Evolutionary conservation across 345 rosid genomes (phyloP).

Genomic region (Gynandropsis gynandra): DNA sequence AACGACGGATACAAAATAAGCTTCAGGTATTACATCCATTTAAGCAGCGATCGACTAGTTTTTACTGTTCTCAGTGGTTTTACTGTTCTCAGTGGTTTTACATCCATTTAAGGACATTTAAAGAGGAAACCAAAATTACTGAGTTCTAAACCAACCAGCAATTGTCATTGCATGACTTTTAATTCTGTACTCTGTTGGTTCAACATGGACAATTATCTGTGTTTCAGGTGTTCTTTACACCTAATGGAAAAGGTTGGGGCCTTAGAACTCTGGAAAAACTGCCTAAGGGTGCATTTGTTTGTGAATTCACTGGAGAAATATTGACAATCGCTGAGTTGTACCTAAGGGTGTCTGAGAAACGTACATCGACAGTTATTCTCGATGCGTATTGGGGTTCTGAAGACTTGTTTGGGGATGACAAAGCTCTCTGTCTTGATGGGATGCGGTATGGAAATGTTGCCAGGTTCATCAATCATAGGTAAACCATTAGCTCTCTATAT

Average conservation of each 20-base stretch:
- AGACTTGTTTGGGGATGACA: slow-evolving; percentile 39
- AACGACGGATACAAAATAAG: slow-evolving; percentile 66
- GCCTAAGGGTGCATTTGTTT: slow-evolving; percentile 72
- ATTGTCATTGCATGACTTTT: slow-evolving; percentile 2
- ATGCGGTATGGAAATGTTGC: slow-evolving; percentile 71
- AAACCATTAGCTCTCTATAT: no score
- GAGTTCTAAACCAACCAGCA: slow-evolving; percentile 2
- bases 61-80: no score
- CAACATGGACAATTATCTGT: slow-evolving; percentile 1
- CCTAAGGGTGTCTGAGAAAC: slow-evolving; percentile 39
- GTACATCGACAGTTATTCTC: slow-evolving; percentile 49
- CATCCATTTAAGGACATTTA: not conserved
- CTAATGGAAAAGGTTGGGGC: slow-evolving; percentile 86
- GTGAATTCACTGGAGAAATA: slow-evolving; percentile 87
- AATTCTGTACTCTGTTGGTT: not conserved
- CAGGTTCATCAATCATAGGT: slow-evolving; percentile 92
- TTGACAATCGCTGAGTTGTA: slow-evolving; percentile 59
- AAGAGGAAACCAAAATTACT: not conserved
- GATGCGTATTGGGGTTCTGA: slow-evolving; percentile 87
- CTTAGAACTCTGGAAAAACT: slow-evolving; percentile 56
- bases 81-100: no score
- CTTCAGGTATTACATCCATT: slow-evolving; percentile 52
- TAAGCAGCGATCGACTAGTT: no score
- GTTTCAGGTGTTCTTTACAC: slow-evolving; percentile 56
- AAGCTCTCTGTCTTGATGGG: slow-evolving; percentile 84